Evolutionary conservation across 2,329 filamentous ascomycete species (phyloP), one percentile per base, ranked within the genome.

Genomic region (Magnaporthales sp.): DNA sequence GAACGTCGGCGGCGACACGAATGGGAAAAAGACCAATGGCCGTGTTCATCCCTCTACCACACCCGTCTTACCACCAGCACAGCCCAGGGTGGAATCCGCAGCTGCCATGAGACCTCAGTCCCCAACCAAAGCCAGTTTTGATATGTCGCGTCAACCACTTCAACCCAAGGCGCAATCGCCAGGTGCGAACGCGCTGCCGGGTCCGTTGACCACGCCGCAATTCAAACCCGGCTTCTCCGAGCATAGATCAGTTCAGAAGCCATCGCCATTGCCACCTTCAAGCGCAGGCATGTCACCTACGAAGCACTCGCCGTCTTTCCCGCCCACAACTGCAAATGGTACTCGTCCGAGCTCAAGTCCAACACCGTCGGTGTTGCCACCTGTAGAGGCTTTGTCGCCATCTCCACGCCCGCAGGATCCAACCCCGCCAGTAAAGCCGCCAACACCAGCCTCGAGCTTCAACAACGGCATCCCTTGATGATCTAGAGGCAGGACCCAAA

Each of bases 371-470:
- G 80, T 88, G 27, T 76, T 89, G 2, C 87, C 87, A 5, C 87
- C 87, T 0, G 75, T 82, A 2, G 81, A 85, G 56, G 79, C 84
- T 1, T 73, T 90, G 63, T 83, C 85, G 10, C 88, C 88, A 0
- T 85, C 82, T 58, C 82, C 84, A 2, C 81, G 80, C 15, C 79
- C 83, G 67, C 83, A 84, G 69, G 86, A 87, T 67, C 73, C 87
- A 64, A 86, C 84, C 19, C 86, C 88, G 27, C 88, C 86, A 1
- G 79, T 86, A 70, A 88, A 90, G 77, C 78, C 64, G 54, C 29
- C 64, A 15, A 65, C 68, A 11, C 63, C 63, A 9, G 63, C 65
- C 51, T 64, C 63, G n/a, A 65, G 65, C 13, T 64, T 68, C 38
- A 27, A 46, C 56, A 66, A 32, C 30, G 58, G 64, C n/a, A 32